Percentiles rank a stretch among this genome's conserved stretches.
Evolutionary conservation across 2,329 filamentous ascomycete genomes (phyloP).

Genomic region (Metarhizium robertsii): DNA sequence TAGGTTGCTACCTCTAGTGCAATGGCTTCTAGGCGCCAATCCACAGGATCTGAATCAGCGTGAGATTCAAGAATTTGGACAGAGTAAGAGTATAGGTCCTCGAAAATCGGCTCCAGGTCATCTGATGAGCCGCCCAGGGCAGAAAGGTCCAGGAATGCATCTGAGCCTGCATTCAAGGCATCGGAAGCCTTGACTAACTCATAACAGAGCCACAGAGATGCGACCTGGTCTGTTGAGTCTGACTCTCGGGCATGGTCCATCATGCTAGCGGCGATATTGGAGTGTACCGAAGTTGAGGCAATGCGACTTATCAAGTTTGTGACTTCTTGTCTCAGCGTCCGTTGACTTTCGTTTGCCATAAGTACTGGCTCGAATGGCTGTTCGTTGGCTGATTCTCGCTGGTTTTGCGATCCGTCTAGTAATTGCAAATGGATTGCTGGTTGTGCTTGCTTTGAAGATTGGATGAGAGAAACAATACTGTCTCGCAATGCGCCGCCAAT

Average conservation of each 20-base stretch:
- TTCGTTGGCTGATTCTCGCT: constrained; percentile 7
- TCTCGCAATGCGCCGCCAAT: constrained; percentile 64
- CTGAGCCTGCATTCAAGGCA: constrained; percentile 42
- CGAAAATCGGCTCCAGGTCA: constrained; percentile 36
- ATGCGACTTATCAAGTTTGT: constrained; percentile 46
- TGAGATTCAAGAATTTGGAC: constrained; percentile 50
- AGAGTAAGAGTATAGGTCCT: constrained; percentile 63
- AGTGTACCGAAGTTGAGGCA: constrained; percentile 47
- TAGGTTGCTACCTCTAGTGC: constrained; percentile 74
- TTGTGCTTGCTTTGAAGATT: constrained; percentile 13
- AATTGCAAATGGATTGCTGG: constrained; percentile 17
- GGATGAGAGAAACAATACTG: constrained; percentile 46
- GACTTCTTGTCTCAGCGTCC: constrained; percentile 48
- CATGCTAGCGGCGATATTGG: constrained; percentile 55
- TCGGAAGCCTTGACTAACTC: constrained; percentile 56
- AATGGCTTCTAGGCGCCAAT: constrained; percentile 70
- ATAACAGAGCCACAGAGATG: constrained; percentile 73
- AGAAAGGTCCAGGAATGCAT: constrained; percentile 55
- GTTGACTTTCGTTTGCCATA: constrained; percentile 56
- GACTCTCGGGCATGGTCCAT: constrained; percentile 52
- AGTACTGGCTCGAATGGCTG: constrained; percentile 50
- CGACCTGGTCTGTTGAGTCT: constrained; percentile 49
- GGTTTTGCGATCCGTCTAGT: constrained; percentile 15
- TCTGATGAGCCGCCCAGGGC: constrained; percentile 26
- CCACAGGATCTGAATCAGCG: constrained; percentile 36